phyloP scores from a whole-genome alignment of 495 filamentous ascomycete species.

The Neohortaea acidophila region DNA sequence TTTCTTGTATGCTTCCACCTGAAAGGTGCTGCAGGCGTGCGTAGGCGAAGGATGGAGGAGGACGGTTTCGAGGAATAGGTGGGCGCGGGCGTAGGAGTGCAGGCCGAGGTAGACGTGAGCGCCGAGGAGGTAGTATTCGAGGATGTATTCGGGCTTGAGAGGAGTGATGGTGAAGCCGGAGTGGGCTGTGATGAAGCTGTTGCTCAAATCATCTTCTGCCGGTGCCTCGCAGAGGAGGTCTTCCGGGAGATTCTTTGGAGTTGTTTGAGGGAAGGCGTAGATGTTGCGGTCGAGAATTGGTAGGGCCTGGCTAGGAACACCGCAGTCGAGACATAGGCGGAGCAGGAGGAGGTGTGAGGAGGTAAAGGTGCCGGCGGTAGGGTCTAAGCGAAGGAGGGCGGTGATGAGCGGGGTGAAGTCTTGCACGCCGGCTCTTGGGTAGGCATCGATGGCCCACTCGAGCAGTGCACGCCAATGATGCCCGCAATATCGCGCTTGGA shows the following conservation, averaged over 20 bases:
- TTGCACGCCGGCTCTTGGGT: constrained; percentile 11
- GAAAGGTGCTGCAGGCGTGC: constrained; percentile 50
- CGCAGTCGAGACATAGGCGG: constrained; percentile 42
- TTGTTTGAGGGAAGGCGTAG: constrained; percentile 41
- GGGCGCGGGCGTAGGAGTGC: constrained; percentile 56
- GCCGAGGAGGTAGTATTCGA: constrained; percentile 66
- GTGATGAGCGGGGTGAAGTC: constrained; percentile 45
- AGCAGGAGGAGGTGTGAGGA: constrained; percentile 47
- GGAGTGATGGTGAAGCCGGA: constrained; percentile 40
- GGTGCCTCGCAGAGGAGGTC: constrained; percentile 18
- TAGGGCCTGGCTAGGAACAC: constrained; percentile 39
- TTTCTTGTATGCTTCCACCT: constrained; percentile 87
- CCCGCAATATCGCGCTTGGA: constrained; percentile 46
- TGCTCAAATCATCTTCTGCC: constrained; percentile 15
- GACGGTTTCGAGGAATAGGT: constrained; percentile 52
- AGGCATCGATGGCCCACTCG: constrained; percentile 20
- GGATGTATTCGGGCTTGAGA: constrained; percentile 41
- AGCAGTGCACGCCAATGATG: constrained; percentile 38
- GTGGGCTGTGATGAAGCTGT: constrained; percentile 39
- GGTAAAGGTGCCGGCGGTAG: constrained; percentile 55
- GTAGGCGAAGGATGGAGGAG: constrained; percentile 46
- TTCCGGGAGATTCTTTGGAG: constrained; percentile 16
- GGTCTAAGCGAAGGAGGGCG: constrained; percentile 58
- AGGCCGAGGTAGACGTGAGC: constrained; percentile 64
- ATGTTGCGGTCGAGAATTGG: constrained; percentile 55